Conservation (phyloP, 495 filamentous ascomycete species). For the Daldinia loculata region DNA sequence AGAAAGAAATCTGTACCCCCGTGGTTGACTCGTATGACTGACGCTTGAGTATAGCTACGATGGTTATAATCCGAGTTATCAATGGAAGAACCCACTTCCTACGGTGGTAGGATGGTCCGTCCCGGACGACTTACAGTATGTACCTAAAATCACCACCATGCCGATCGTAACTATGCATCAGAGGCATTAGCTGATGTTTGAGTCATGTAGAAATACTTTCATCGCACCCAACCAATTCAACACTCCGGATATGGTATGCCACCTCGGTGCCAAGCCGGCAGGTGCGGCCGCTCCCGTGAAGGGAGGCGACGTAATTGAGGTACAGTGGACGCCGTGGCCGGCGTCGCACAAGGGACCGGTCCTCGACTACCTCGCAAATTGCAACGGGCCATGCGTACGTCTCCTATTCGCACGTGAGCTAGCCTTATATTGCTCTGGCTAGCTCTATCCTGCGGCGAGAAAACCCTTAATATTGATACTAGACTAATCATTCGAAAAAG, state of each 20-base stretch:
- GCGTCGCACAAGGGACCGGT: constrained; percentile 69
- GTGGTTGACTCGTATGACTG: background rate
- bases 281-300: constrained; percentile 48
- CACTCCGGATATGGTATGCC: constrained; percentile 55
- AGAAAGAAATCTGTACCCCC: background rate
- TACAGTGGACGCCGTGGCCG: constrained; percentile 59
- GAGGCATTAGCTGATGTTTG: background rate
- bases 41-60: constrained; percentile 34
- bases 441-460: too few relatives aligned
- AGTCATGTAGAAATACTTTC: constrained; percentile 31
- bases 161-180: background rate
- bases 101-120: constrained; percentile 45
- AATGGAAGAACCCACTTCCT: constrained; percentile 42
- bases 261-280: constrained; percentile 51
- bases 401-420: background rate
- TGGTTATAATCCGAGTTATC: constrained; percentile 46
- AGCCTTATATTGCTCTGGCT: background rate
- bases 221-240: constrained; percentile 30
- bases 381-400: constrained; percentile 60
- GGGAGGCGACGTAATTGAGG: constrained; percentile 49
- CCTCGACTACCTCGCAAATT: constrained; percentile 73
- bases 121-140: constrained; percentile 45
- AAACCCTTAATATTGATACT: background rate
- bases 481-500: constrained; percentile 13
- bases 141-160: background rate